Conservation (phyloP, 2,329 filamentous ascomycete species). For the Hymenoscyphus repandus region DNA sequence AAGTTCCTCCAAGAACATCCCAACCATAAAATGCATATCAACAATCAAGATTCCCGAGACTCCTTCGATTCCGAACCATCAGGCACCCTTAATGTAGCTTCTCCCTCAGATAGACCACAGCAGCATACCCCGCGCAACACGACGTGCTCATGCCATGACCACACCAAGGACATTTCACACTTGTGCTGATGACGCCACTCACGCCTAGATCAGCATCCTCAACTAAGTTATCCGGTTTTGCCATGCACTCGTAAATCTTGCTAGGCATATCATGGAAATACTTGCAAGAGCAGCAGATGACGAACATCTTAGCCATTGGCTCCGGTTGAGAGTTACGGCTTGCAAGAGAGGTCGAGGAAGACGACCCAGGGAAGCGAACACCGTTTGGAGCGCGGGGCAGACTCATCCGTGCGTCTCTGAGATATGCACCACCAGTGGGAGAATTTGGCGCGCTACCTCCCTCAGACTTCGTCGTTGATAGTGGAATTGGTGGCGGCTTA, state of each 20-base stretch:
- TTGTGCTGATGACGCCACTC: constrained; percentile 52
- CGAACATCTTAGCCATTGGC: constrained; percentile 54
- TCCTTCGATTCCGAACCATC: too few species aligned
- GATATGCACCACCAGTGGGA: constrained; percentile 18
- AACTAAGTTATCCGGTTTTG: constrained; percentile 50
- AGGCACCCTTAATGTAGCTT: constrained; percentile 41
- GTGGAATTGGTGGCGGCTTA: constrained; percentile 10
- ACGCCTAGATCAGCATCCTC: constrained; percentile 47
- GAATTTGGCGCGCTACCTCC: constrained; percentile 12
- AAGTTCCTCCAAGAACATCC: too few species aligned
- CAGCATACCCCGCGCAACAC: constrained; percentile 65
- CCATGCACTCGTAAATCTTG: constrained; percentile 60
- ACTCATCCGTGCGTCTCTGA: constrained; percentile 22
- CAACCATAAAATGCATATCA: too few species aligned
- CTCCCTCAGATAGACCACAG: constrained; percentile 61
- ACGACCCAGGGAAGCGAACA: constrained; percentile 4
- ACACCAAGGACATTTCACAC: constrained; percentile 68
- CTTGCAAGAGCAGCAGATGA: constrained; percentile 59
- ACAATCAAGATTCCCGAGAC: too few species aligned
- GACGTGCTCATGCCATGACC: constrained; percentile 62
- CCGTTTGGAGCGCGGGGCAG: constrained; percentile 9
- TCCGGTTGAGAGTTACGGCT: constrained; percentile 9
- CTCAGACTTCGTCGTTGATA: constrained; percentile 14
- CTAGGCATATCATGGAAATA: constrained; percentile 63
- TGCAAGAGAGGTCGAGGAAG: not conserved